Evolutionary conservation across 805 yeast species (phyloP).

Genomic region (Saturnispora galanensis): DNA sequence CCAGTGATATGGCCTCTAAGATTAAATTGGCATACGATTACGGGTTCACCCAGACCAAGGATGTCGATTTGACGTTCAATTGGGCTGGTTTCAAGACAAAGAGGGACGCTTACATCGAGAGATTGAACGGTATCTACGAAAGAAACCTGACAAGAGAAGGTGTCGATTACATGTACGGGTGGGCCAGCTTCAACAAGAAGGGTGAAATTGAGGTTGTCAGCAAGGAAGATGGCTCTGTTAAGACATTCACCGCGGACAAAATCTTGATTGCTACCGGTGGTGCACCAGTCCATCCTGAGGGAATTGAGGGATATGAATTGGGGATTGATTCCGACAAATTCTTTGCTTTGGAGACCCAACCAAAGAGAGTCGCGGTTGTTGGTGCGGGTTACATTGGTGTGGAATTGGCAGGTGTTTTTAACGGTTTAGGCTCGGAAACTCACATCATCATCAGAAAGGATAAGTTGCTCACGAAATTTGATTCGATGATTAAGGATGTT

Average conservation of each 20-base stretch:
- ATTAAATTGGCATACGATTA: conserved; percentile 69
- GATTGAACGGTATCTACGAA: conserved; percentile 90
- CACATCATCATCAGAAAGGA: conserved; percentile 87
- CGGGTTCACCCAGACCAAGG: conserved; percentile 55
- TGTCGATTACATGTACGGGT: conserved; percentile 79
- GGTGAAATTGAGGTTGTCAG: conserved; percentile 74
- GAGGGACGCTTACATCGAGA: conserved; percentile 82
- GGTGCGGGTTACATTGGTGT: conserved; percentile 98
- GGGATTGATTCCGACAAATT: conserved; percentile 90
- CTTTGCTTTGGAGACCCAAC: conserved; percentile 71
- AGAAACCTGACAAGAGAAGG: conserved; percentile 80
- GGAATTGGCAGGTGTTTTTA: conserved; percentile 91
- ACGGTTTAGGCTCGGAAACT: conserved; percentile 77
- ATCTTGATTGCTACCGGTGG: conserved; percentile 94
- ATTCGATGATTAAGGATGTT: conserved; percentile 65
- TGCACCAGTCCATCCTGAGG: conserved; percentile 56
- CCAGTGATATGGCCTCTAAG: conserved; percentile 78
- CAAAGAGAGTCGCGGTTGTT: conserved; percentile 85
- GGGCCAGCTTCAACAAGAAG: conserved; percentile 62
- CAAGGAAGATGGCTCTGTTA: conserved; percentile 45
- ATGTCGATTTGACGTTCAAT: conserved; percentile 82
- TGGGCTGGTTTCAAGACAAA: conserved; percentile 78
- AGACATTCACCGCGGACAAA: conserved; percentile 65
- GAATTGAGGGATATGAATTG: conserved; percentile 68
- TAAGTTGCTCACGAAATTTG: conserved; percentile 82